phyloP scores from a whole-genome alignment of 1,284 basidiomycete species.

The Malassezia obtusa region DNA sequence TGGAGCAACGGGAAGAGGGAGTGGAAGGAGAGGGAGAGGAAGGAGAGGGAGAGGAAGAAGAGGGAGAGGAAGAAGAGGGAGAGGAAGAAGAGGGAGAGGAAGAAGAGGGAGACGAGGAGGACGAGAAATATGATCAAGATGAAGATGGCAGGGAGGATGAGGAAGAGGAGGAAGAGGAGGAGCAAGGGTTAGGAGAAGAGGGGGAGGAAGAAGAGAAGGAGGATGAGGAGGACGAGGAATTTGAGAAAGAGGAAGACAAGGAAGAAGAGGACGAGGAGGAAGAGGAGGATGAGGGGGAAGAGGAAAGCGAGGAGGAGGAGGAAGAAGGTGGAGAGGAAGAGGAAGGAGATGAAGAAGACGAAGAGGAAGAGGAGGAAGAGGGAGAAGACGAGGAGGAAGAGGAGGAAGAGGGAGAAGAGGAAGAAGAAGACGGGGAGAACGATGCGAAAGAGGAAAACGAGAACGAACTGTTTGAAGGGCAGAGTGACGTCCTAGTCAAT shows the following conservation, averaged over 20 bases:
- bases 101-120: background rate
- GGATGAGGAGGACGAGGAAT: background rate
- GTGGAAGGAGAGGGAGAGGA: background rate
- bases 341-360: background rate
- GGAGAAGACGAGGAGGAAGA: background rate
- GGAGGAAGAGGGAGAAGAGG: background rate
- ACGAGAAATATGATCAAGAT: background rate
- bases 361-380: background rate
- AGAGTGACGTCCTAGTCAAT: no score
- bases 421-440: background rate
- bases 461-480: no score
- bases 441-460: no score
- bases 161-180: background rate
- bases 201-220: background rate
- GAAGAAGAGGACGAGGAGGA: constrained; percentile 1
- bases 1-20: background rate
- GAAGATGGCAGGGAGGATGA: background rate
- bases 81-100: background rate
- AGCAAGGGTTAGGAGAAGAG: background rate
- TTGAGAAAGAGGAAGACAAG: background rate
- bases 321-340: background rate
- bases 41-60: background rate
- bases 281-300: background rate
- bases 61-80: background rate
- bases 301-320: background rate